Conservation (phyloP, 2,329 filamentous ascomycete genomes). For the Aureobasidium sp. region DNA sequence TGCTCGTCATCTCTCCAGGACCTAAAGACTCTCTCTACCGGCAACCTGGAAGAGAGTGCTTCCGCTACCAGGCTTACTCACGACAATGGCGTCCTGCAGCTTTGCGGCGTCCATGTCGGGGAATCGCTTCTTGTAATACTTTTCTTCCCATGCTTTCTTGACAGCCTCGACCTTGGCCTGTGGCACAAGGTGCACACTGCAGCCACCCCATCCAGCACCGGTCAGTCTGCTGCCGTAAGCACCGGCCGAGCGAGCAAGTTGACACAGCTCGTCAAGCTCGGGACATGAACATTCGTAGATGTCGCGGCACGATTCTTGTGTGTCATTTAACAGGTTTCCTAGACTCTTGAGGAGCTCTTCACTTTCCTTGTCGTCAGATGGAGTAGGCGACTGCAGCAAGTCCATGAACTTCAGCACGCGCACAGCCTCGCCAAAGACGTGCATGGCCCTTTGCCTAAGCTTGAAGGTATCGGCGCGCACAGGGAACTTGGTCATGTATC, state of each 20-base stretch:
- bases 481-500: slow-evolving; percentile 82
- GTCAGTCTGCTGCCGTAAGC: slow-evolving; percentile 81
- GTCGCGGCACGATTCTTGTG: slow-evolving; percentile 79
- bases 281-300: slow-evolving; percentile 87
- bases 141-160: slow-evolving; percentile 65
- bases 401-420: slow-evolving; percentile 79
- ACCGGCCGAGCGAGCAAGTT: slow-evolving; percentile 69
- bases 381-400: slow-evolving; percentile 51
- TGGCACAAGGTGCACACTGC: slow-evolving; percentile 87
- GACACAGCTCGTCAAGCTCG: slow-evolving; percentile 84
- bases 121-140: slow-evolving; percentile 74
- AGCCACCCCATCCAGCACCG: slow-evolving; percentile 94
- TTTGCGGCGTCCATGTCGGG: slow-evolving; percentile 65
- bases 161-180: slow-evolving; percentile 74
- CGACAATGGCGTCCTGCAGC: slow-evolving; percentile 71
- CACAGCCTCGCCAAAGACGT: slow-evolving; percentile 84
- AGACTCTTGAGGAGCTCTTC: slow-evolving; percentile 65
- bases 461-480: slow-evolving; percentile 83
- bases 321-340: slow-evolving; percentile 79
- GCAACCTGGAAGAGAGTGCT: slow-evolving; percentile 33
- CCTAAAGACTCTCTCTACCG: slow-evolving; percentile 17
- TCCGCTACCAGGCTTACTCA: slow-evolving; percentile 78
- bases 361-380: slow-evolving; percentile 44
- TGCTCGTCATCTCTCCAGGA: not conserved
- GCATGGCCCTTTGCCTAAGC: slow-evolving; percentile 77